A percentile compares a stretch with the other conserved stretches of the same genome.
Evolutionary conservation across 257 asterid species (phyloP).

Genomic region (Solanum bulbocastanum): DNA sequence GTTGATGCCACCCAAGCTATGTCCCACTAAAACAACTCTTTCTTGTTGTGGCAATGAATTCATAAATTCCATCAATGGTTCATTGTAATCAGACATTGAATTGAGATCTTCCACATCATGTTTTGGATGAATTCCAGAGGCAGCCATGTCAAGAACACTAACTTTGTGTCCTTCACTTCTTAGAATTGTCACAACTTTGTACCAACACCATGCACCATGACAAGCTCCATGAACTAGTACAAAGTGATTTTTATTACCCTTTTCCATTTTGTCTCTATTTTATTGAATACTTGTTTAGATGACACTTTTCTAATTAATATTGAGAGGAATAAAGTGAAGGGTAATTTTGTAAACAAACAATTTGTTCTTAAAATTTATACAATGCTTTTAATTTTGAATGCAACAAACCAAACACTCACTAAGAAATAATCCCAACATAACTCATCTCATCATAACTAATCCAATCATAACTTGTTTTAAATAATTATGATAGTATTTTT

Average conservation of each 20-base stretch:
- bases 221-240: constrained; percentile 39
- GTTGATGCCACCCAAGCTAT: constrained; percentile 32
- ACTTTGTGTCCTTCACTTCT: constrained; percentile 27
- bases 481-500: no score
- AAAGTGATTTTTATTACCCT: constrained; percentile 6
- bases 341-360: no score
- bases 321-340: no score
- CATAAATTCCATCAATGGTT: constrained; percentile 31
- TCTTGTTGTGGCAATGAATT: constrained; percentile 13
- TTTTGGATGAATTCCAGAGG: constrained; percentile 21
- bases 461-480: no score
- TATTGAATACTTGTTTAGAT: neutral
- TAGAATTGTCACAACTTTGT: constrained; percentile 24
- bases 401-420: no score
- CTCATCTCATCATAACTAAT: no score
- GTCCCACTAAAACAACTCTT: constrained; percentile 30
- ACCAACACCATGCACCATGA: constrained; percentile 56
- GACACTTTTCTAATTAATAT: neutral
- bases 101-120: constrained; percentile 10
- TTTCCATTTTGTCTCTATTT: constrained; percentile 1
- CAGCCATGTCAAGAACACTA: constrained; percentile 41
- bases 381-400: no score
- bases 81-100: constrained; percentile 16
- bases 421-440: no score
- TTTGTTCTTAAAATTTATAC: no score